Evolutionary conservation across 176 grass and related monocot genomes (phyloP), one percentile per base, ranked within the genome.

Genomic region (Pharus latifolius): DNA sequence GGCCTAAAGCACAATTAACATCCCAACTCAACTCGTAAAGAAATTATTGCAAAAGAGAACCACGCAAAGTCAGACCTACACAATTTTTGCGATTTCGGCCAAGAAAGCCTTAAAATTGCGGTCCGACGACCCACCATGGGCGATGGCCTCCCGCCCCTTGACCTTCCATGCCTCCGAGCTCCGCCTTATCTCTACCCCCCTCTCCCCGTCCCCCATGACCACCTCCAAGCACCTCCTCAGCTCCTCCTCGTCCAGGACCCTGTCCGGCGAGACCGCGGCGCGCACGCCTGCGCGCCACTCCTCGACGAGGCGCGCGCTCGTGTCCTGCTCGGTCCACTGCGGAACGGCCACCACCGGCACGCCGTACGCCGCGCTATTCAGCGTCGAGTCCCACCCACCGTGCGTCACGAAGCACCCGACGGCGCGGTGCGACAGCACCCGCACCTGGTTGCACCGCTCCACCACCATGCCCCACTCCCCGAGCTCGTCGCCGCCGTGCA

Each of bases 381-480:
- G n/a, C n/a, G n/a, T n/a, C n/a, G n/a, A n/a, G 30, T 56, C 51
- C 67, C 49, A 73, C 4, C 40, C 60, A 42, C 15, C 22, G 41
- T 72, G 59, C 17, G 38, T 82, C 34, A 90, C 32, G 47, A 76
- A 89, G 81, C 76, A 89, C 12, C 77, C 75, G 10, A 80, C 68
- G 0, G 80, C 38, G 1, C 10, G 35, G 49, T 83, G 88, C 6
- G 76, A 84, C 32, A 91, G 71, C 0, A 87, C 84, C n/a, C 18
- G 23, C 69, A 80, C 63, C 84, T 83, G 88, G 55, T 78, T 62
- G 49, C 83, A 91, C 79, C 88, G 84, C 20, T 73, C 66, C 18
- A 87, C 67, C 59, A 87, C 62, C 72, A 84, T 56, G 57, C 76
- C 61, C 9, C 16, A 17, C 12, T 17, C 22, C 40, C 0, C 29